Evolutionary conservation across 495 filamentous ascomycete genomes (phyloP).

Genomic region (Stereocaulon alpinum): DNA sequence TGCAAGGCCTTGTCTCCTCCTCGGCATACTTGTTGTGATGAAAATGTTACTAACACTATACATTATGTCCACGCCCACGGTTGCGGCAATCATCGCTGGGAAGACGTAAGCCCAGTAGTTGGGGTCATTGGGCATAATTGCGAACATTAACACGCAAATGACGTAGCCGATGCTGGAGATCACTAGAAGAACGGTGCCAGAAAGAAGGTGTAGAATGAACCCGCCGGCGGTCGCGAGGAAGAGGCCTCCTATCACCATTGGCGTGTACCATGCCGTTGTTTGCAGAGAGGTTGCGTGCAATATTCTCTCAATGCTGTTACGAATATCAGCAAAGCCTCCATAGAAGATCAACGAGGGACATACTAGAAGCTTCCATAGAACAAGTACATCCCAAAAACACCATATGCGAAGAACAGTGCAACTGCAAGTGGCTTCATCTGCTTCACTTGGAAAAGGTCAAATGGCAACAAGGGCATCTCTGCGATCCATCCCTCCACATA

Average conservation of each 20-base stretch:
- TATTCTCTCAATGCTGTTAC: too few species aligned
- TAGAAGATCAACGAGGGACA: too few species aligned
- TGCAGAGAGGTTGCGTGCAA: slow-evolving; percentile 55
- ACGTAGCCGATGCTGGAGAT: slow-evolving; percentile 57
- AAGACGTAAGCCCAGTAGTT: slow-evolving; percentile 66
- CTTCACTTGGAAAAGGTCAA: slow-evolving; percentile 59
- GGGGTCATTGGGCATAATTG: slow-evolving; percentile 49
- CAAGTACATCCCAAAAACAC: slow-evolving; percentile 62
- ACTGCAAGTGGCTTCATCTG: slow-evolving; percentile 58
- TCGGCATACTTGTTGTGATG: slow-evolving; percentile 63
- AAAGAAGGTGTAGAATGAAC: slow-evolving; percentile 62
- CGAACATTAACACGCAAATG: slow-evolving; percentile 56
- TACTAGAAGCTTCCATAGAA: slow-evolving; percentile 74
- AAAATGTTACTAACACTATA: slow-evolving; percentile 79
- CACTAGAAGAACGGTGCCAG: slow-evolving; percentile 59
- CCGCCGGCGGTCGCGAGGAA: slow-evolving; percentile 61
- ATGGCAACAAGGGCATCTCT: slow-evolving; percentile 59
- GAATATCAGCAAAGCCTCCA: too few species aligned
- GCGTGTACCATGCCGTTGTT: slow-evolving; percentile 66
- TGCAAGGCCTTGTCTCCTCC: slow-evolving; percentile 62
- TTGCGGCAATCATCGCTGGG: slow-evolving; percentile 69
- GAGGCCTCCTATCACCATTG: slow-evolving; percentile 67
- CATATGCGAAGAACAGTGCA: slow-evolving; percentile 64
- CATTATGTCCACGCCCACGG: slow-evolving; percentile 71
- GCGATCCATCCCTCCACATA: slow-evolving; percentile 73